phyloP scores from a whole-genome alignment of 352 stramenopile genomes.

The Globisporangium nagaii region DNA sequence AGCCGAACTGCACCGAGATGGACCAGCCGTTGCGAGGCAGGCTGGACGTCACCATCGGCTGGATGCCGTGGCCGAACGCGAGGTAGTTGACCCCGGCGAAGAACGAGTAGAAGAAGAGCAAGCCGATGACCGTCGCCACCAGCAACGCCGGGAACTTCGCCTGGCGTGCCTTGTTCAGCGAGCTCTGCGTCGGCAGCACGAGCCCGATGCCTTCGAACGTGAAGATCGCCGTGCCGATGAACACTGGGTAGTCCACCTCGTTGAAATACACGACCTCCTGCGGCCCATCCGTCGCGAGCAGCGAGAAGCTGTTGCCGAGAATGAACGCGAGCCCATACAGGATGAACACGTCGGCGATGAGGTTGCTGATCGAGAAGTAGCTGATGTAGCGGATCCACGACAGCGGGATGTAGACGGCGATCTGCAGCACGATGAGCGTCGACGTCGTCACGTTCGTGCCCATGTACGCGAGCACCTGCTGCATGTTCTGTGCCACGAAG shows the following conservation, averaged over 20 bases:
- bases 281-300: slow-evolving; percentile 39
- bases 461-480: slow-evolving; percentile 59
- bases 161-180: slow-evolving; percentile 56
- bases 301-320: slow-evolving; percentile 64
- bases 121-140: slow-evolving; percentile 49
- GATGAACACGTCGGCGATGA: slow-evolving; percentile 82
- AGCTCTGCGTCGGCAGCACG: slow-evolving; percentile 66
- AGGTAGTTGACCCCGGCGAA: slow-evolving; percentile 80
- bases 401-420: slow-evolving; percentile 68
- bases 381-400: slow-evolving; percentile 85
- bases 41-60: slow-evolving; percentile 70
- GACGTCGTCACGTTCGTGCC: slow-evolving; percentile 35
- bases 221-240: slow-evolving; percentile 77
- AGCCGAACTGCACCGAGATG: slow-evolving; percentile 74
- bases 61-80: slow-evolving; percentile 54
- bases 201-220: slow-evolving; percentile 82
- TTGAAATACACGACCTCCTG: slow-evolving; percentile 69
- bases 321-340: slow-evolving; percentile 74
- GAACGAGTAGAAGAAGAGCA: slow-evolving; percentile 80
- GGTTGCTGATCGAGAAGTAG: slow-evolving; percentile 84
- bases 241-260: slow-evolving; percentile 60
- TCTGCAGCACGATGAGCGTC: slow-evolving; percentile 66
- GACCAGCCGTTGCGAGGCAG: slow-evolving; percentile 67
- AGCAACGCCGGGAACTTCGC: slow-evolving; percentile 60
- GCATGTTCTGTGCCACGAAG: slow-evolving; percentile 78